A percentile compares a stretch with the other conserved stretches of the same genome.
Conservation (phyloP, 257 asterid species). For the Perilla frutescens region DNA sequence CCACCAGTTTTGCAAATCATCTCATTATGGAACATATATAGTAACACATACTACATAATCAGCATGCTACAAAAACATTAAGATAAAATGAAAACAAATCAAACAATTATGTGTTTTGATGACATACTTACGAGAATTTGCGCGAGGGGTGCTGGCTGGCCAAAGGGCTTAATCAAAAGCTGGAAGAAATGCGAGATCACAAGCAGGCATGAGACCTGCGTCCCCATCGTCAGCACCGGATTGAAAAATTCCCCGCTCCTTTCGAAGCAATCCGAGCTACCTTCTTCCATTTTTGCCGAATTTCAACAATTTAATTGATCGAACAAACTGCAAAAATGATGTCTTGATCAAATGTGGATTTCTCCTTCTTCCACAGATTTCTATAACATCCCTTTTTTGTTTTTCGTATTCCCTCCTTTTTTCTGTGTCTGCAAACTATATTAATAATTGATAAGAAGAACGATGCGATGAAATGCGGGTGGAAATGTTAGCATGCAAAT, state of each 20-base stretch:
- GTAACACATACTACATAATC: background rate
- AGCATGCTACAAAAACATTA: background rate
- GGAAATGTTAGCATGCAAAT: conserved; percentile 28
- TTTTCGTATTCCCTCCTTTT: background rate
- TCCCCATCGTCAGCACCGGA: conserved; percentile 81
- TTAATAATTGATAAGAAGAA: background rate
- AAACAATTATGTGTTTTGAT: conserved; percentile 39
- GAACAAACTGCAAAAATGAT: background rate
- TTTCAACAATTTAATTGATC: conserved; percentile 29
- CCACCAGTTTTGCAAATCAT: background rate
- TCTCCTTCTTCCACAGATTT: conserved; percentile 16
- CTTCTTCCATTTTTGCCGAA: conserved; percentile 42
- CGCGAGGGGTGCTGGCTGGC: conserved; percentile 92
- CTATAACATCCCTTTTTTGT: background rate
- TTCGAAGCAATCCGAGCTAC: conserved; percentile 39
- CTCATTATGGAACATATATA: background rate
- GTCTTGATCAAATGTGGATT: conserved; percentile 20
- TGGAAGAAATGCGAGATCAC: conserved; percentile 91
- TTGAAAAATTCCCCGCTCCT: conserved; percentile 63
- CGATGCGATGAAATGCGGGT: conserved; percentile 2
- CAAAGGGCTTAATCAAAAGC: conserved; percentile 80
- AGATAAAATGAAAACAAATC: background rate
- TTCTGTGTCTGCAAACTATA: background rate
- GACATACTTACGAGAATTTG: conserved; percentile 99
- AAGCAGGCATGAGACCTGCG: conserved; percentile 86